phyloP scores from a whole-genome alignment of 768 basidiomycete genomes.

The Fomitopsis pulvina region DNA sequence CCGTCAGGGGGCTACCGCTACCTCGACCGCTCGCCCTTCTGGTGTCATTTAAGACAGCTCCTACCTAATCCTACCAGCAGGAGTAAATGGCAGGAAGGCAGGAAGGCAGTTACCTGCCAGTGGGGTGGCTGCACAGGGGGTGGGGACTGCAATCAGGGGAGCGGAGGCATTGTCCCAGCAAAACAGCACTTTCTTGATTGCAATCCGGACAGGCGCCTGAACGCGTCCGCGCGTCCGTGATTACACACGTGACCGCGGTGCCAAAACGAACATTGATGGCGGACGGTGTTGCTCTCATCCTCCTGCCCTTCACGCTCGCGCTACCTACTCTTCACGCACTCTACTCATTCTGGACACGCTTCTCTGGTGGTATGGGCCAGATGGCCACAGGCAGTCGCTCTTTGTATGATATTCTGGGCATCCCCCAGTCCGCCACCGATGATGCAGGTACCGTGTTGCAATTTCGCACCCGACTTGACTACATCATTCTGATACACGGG shows the following conservation, averaged over 20 bases:
- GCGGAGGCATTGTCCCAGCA: too few relatives aligned
- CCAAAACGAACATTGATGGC: conserved; percentile 3
- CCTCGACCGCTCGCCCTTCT: too few relatives aligned
- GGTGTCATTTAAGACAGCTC: too few relatives aligned
- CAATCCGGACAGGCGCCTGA: too few relatives aligned
- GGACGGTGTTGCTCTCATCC: not conserved
- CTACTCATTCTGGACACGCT: conserved; percentile 3
- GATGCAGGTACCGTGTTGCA: conserved; percentile 20
- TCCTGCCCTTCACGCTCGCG: not conserved
- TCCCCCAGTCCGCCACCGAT: conserved; percentile 18
- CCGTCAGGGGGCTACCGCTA: too few relatives aligned
- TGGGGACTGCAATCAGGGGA: too few relatives aligned
- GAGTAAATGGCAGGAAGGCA: too few relatives aligned
- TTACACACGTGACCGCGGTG: not conserved
- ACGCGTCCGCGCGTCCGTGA: conserved; percentile 1
- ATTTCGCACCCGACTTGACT: not conserved
- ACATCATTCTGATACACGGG: not conserved
- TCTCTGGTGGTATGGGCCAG: conserved; percentile 10
- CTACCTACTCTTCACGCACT: not conserved
- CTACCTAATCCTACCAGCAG: too few relatives aligned
- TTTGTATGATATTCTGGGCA: conserved; percentile 24
- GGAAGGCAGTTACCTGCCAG: too few relatives aligned
- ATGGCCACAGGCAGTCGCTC: conserved; percentile 16
- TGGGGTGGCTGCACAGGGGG: too few relatives aligned
- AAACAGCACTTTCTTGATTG: too few relatives aligned